Percentiles rank a stretch among this genome's conserved stretches.
phyloP scores from a whole-genome alignment of 345 rosid genomes.

The Melaleuca alternifolia region DNA sequence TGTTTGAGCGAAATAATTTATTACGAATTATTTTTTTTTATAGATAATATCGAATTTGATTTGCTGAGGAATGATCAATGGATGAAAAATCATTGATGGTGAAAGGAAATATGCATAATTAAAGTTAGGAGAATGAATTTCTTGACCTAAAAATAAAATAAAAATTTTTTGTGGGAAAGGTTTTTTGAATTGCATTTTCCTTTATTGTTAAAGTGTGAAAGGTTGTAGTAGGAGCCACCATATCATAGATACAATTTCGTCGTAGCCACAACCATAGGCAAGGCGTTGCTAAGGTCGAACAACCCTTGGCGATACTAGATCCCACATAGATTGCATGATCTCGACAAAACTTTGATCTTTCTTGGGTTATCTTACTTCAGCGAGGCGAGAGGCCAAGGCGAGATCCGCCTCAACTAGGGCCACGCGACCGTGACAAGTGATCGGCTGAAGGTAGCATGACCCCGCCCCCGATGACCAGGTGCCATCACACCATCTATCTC shows the following conservation, averaged over 20 bases:
- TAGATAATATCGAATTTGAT: rapidly evolving
- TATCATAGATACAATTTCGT: background rate
- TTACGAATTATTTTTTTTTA: background rate
- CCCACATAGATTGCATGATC: background rate
- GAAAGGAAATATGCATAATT: background rate
- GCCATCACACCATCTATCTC: background rate
- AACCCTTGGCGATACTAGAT: background rate
- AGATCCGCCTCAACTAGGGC: background rate
- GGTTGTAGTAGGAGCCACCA: background rate
- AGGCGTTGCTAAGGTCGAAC: background rate
- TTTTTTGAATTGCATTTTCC: background rate
- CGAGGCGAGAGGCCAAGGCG: background rate
- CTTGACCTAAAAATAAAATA: background rate
- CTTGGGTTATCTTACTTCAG: background rate
- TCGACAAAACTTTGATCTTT: background rate
- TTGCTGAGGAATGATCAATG: background rate
- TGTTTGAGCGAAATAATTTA: rapidly evolving
- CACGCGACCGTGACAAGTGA: background rate
- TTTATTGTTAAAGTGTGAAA: background rate
- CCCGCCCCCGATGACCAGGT: background rate
- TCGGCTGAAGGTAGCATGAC: background rate
- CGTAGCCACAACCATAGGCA: background rate
- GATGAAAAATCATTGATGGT: rapidly evolving
- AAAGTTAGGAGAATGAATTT: background rate
- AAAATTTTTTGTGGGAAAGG: background rate